Conservation (phyloP, 495 filamentous ascomycete genomes). For the Haplographium delicatum region DNA sequence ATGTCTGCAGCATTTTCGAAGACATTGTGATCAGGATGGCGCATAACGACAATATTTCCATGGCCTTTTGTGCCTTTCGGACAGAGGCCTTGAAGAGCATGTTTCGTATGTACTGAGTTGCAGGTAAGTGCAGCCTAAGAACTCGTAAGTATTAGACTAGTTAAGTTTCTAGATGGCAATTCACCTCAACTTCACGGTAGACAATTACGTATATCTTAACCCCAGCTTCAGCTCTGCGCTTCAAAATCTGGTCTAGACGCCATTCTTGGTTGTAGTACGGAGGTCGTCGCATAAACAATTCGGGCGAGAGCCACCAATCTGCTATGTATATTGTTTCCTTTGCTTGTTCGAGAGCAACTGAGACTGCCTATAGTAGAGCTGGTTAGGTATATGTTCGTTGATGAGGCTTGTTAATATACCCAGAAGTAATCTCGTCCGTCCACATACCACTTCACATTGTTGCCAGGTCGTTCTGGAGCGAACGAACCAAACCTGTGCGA, state of each 20-base stretch:
- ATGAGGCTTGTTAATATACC: too few species aligned
- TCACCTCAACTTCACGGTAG: constrained; percentile 70
- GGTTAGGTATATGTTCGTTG: too few species aligned
- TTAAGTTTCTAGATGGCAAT: too few species aligned
- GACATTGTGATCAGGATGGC: constrained; percentile 93
- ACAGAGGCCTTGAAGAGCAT: constrained; percentile 74
- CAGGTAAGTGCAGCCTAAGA: constrained; percentile 78
- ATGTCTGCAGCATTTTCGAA: constrained; percentile 92
- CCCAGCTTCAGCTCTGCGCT: constrained; percentile 81
- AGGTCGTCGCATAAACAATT: constrained; percentile 84
- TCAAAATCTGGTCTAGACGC: constrained; percentile 81
- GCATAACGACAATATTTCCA: constrained; percentile 84
- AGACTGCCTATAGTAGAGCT: constrained; percentile 72
- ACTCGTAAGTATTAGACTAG: constrained; percentile 1
- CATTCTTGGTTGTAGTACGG: constrained; percentile 78
- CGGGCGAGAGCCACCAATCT: constrained; percentile 96
- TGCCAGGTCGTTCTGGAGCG: constrained; percentile 77
- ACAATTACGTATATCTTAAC: constrained; percentile 94
- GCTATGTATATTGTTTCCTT: constrained; percentile 92
- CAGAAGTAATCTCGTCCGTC: constrained; percentile 91
- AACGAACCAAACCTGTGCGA: constrained; percentile 82
- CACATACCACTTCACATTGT: constrained; percentile 94
- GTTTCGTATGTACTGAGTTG: constrained; percentile 90
- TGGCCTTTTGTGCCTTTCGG: constrained; percentile 72
- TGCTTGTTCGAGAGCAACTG: constrained; percentile 76